Percentiles rank a stretch among this genome's conserved stretches.
phyloP scores from a whole-genome alignment of 1,139 yeast species.

The Waltiozyma sp. region DNA sequence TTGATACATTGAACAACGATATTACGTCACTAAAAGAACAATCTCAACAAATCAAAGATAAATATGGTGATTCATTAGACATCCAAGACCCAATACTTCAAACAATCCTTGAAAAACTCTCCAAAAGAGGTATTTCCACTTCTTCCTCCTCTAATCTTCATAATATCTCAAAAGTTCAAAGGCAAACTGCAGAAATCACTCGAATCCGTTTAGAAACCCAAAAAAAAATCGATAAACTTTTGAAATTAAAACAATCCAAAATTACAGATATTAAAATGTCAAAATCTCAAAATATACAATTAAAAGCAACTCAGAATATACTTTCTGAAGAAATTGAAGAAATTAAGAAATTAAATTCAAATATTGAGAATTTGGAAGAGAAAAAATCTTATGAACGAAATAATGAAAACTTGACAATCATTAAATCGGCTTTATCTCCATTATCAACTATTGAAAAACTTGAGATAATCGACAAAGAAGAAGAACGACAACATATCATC shows the following conservation, averaged over 20 bases:
- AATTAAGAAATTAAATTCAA: neutral
- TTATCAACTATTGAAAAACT: neutral
- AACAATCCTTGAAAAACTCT: neutral
- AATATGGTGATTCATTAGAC: neutral
- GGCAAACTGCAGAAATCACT: neutral
- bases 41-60: neutral
- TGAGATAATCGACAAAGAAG: neutral
- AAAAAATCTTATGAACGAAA: neutral
- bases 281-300: neutral
- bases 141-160: neutral
- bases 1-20: constrained; percentile 4
- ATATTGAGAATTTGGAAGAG: neutral
- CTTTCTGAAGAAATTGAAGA: neutral
- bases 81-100: neutral
- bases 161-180: neutral
- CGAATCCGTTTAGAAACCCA: neutral
- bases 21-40: neutral
- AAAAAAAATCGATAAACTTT: neutral
- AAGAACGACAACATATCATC: neutral
- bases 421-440: neutral
- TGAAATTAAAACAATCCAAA: neutral
- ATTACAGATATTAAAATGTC: neutral
- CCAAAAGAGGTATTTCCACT: neutral
- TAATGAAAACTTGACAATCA: neutral
- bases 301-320: neutral